Percentiles rank a stretch among this genome's conserved stretches.
These are phyloP conservation scores for Musa troglodytarum DNA, from an alignment of 176 grass and related monocot species.

Conservation along the genomic window DNA sequence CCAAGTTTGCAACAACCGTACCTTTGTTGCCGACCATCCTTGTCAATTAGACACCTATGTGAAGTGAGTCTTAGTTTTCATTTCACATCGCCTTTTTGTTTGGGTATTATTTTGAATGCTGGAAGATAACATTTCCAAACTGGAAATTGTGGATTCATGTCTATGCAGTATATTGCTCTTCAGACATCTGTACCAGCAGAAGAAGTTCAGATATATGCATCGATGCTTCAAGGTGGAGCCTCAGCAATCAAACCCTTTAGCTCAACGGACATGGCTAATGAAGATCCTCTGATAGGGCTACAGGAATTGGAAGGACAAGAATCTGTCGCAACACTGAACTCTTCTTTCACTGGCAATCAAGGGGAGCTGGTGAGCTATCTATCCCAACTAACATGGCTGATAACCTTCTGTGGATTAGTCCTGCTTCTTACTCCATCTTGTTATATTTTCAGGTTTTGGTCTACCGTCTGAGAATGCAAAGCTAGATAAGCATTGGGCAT, in stretches of 20 bases:
- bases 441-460: constrained; percentile 6
- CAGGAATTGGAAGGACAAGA: constrained; percentile 15
- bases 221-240: constrained; percentile 1
- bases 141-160: constrained; percentile 4
- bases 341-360: not conserved
- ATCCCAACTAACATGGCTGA: not conserved
- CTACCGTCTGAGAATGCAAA: not conserved
- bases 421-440: not conserved
- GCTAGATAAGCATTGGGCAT: not conserved
- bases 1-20: constrained; percentile 48
- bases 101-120: not conserved
- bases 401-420: not conserved
- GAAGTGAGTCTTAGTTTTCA: constrained; percentile 39
- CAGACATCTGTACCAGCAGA: constrained; percentile 37
- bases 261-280: not conserved
- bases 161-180: constrained; percentile 43
- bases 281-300: not conserved
- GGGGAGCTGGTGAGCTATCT: constrained; percentile 13
- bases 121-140: constrained; percentile 7
- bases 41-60: constrained; percentile 45
- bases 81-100: not conserved
- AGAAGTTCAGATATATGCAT: constrained; percentile 51
- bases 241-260: not conserved
- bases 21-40: constrained; percentile 52
- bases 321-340: not conserved